Base-by-base conservation (phyloP, 202 grass and related monocot genomes). In the Digitaria exilis region DNA sequence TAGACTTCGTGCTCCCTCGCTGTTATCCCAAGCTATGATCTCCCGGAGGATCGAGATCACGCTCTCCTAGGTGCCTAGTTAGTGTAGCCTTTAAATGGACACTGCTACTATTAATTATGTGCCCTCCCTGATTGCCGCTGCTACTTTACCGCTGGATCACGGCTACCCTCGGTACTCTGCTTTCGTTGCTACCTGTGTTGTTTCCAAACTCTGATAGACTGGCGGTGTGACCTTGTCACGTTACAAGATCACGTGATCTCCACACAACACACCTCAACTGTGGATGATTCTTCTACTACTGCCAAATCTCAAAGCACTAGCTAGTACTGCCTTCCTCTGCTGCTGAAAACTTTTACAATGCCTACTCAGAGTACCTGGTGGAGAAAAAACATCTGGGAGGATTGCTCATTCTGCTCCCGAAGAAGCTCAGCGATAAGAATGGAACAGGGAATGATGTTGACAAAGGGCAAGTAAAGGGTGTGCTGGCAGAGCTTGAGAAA, bases 401-500 rank as follows among this genome's bases (percentile, higher is more conserved):
- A 16, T 84, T 99, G 87, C 83, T 99, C 43, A 82, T 99, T 90
- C 83, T 99, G 19, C 93, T 99, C n/a, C 96, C 96, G 61, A 71
- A 64, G 50, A 93, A 99, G 17, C 76, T 87, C 55, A 15, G 74
- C 16, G 21, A 57, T 46, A 89, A 90, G 72, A 79, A 84, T 41
- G 80, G 19, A 74, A 56, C 49, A 6, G 80, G 42, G n/a, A 80
- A 67, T 16, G 55, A 55, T 5, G 75, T 75, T 28, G 85, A 87
- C 81, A 68, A 82, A 34, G 87, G 67, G 10, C 59, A 78, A 25
- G 60, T 90, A n/a, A 99, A 87, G 69, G 77, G 64, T 65, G 71
- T 84, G 69, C 75, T 99, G 22, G 61, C 70, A 56, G 89, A 99
- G 50, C 83, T 99, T 34, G 96, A 99, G 87, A 82, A 94, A 37